Evolutionary conservation across 306 rosid species (phyloP).

Genomic region (Cucurbita ficifolia): DNA sequence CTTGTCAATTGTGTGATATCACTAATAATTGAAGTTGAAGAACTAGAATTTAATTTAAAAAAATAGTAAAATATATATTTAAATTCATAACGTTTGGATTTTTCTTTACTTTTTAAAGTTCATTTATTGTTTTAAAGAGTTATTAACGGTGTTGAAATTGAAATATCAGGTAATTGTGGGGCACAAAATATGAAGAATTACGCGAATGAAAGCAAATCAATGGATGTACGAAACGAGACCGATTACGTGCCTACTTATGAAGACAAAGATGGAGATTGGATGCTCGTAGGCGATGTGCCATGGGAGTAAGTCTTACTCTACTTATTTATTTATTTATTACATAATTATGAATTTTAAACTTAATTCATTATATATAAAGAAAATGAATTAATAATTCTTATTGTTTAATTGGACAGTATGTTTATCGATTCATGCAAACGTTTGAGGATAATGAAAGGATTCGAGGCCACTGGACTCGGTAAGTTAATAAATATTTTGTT

Average conservation of each 20-base stretch:
- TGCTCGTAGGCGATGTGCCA: not conserved
- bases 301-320: conserved; percentile 29
- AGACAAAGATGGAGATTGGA: conserved; percentile 5
- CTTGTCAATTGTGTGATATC: no score
- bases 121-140: no score
- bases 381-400: not conserved
- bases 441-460: conserved; percentile 25
- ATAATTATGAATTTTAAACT: not conserved
- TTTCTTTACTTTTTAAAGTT: no score
- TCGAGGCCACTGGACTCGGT: conserved; percentile 49
- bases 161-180: conserved; percentile 17
- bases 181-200: conserved; percentile 33
- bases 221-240: conserved; percentile 32
- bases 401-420: conserved; percentile 21
- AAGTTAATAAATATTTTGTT: not conserved
- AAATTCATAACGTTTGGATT: no score
- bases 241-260: conserved; percentile 31
- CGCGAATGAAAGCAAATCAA: conserved; percentile 36
- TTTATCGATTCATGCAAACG: conserved; percentile 47
- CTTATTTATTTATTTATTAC: no score
- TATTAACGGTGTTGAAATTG: no score
- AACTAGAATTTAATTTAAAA: no score
- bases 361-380: not conserved
- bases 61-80: no score
- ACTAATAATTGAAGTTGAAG: no score